Evolutionary conservation across 2,329 filamentous ascomycete genomes (phyloP), one percentile per base, ranked within the genome.

Genomic region (Cytospora leucostoma): DNA sequence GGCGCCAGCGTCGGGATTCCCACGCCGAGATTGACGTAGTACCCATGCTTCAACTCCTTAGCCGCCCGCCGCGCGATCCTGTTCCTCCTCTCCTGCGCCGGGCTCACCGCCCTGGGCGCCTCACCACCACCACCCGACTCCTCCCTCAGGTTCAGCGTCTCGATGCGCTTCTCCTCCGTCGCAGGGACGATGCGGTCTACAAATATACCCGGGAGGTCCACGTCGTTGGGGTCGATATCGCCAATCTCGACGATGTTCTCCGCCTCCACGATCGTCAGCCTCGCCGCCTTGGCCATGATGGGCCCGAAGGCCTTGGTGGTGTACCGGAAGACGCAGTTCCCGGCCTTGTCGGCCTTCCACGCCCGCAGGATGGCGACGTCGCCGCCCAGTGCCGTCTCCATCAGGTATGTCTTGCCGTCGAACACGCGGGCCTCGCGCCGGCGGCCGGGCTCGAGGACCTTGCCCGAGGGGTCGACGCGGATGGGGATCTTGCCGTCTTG

Each of bases 1-100:
- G 91, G 90, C 1, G 92, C 91, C n/a, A 95, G 80, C 15, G 92
- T 96, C 0, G 92, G 92, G 74, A 96, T 92, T 75, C 69, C 88
- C 64, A 94, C 89, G 19, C 91, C 91, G 0, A 94, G 79, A 74
- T 94, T 94, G 21, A 91, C 90, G 72, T 93, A 93, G 79, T 82
- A 91, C 13, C 91, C 91, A 67, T 91, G 84, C 76, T 92, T 90
- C 61, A 96, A 81, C 76, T 96, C 92, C 76, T 90, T 88, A 0
- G 92, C 89, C 0, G 92, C 91, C 49, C 92, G 82, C 66, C 83
- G 84, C 0, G 90, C 92, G 70, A 96, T 96, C 53, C 89, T 84
- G 68, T 90, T 83, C 53, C 90, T 81, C 71, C 86, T 83, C 51
- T 77, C 75, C 52, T 82, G 81, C 10, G 82, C 80, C 2, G 77